phyloP scores from a whole-genome alignment of 78 protist genomes.

The Dictyostelium intermedium region DNA sequence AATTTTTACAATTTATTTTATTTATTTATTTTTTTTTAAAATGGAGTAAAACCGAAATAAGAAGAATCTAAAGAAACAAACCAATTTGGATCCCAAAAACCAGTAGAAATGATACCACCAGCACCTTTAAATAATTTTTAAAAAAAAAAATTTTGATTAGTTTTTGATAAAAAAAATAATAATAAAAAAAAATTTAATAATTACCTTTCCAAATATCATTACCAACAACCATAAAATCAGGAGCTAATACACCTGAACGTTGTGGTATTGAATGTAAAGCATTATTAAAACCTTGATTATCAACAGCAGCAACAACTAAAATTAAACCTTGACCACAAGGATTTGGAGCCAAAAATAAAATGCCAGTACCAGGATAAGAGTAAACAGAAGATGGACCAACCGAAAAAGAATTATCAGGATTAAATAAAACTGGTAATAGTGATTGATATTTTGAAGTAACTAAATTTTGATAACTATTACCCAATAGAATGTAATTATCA shows the following conservation, averaged over 20 bases:
- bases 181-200: neutral
- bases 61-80: neutral
- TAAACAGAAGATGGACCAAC: neutral
- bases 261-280: conserved; percentile 38
- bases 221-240: conserved; percentile 47
- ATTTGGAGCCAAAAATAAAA: conserved; percentile 29
- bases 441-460: conserved; percentile 11
- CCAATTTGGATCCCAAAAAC: conserved; percentile 20
- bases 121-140: neutral
- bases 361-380: neutral
- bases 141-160: too few species aligned
- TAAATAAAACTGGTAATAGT: neutral
- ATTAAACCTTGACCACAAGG: conserved; percentile 45
- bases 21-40: neutral
- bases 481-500: conserved; percentile 37
- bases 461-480: conserved; percentile 14
- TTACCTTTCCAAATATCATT: conserved; percentile 26
- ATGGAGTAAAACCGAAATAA: conserved; percentile 16
- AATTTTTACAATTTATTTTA: neutral
- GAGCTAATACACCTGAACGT: conserved; percentile 24
- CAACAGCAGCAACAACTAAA: conserved; percentile 13
- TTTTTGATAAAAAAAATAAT: neutral
- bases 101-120: conserved; percentile 33
- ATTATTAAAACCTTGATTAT: conserved; percentile 14
- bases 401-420: neutral